Evolutionary conservation across 139 green algal genomes (phyloP), one percentile per base, ranked within the genome.

Genomic region (Penium margaritaceum): DNA sequence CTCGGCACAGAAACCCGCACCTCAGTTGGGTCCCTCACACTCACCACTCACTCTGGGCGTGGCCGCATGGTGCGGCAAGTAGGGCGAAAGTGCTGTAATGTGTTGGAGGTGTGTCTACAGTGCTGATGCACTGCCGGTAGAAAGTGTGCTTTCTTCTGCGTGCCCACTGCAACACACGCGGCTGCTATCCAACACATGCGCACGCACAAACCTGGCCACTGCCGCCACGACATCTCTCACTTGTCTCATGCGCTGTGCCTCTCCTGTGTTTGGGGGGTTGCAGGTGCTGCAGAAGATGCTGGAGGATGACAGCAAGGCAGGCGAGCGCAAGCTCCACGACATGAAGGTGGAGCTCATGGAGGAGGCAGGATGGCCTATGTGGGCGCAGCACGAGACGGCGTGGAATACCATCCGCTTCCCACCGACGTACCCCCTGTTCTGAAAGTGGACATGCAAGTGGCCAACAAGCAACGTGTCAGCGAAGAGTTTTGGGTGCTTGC

Each of bases 301-400:
- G 46, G 67, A 75, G n/a, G 67, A 75, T 51, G 67, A 75, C 24
- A 67, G 44, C 44, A 75, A 75, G 67, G 32, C 46, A 24, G 32
- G 46, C 17, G 67, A 75, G 14, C 21, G 5, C 24, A 38, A 32
- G 12, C 15, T 66, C 14, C 24, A 75, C 0, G 67, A 75, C 46
- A 17, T 66, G 14, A 65, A 53, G 67, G 67, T 46, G 37, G 46
- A 30, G n/a, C 67, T 75, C 1, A n/a, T 67, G 32, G 44, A 75
- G 27, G 27, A 67, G 29, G 7, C 38, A 19, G 24, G 32, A 29
- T 75, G 37, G n/a, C 38, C 38, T 21, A 27, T 24, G 17, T 75
- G 67, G 67, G 67, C 67, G 24, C 29, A 30, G 29, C 27, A 75
- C 27, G 67, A 75, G 67, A 75, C 29, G 14, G n/a, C n/a, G n/a